Conservation (phyloP, 371 early-diverging fungal genomes). For the Racocetra persica region DNA sequence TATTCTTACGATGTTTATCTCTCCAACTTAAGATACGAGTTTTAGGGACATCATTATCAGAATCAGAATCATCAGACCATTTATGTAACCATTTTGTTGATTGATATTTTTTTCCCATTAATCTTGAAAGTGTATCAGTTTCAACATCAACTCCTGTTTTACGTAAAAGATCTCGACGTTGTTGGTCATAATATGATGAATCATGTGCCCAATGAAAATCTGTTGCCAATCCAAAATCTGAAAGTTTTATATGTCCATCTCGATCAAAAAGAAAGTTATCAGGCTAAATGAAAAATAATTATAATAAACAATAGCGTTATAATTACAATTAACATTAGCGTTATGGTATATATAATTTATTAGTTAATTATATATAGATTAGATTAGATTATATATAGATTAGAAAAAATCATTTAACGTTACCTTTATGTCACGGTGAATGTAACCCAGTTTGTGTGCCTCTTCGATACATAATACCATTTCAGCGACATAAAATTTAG, state of each 20-base stretch:
- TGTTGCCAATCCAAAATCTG: constrained; percentile 92
- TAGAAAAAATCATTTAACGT: neutral
- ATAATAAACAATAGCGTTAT: no score
- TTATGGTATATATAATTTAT: no score
- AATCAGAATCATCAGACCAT: constrained; percentile 49
- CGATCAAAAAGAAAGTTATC: constrained; percentile 71
- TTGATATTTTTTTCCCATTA: constrained; percentile 47
- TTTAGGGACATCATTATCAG: constrained; percentile 53
- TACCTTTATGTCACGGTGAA: constrained; percentile 70
- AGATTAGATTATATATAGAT: neutral
- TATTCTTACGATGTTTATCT: constrained; percentile 60
- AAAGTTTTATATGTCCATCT: constrained; percentile 79
- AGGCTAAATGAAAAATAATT: constrained; percentile 45
- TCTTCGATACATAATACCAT: constrained; percentile 74
- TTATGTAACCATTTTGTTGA: constrained; percentile 43
- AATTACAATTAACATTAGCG: no score
- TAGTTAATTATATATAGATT: neutral
- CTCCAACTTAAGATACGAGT: constrained; percentile 66
- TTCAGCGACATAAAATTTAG: constrained; percentile 78
- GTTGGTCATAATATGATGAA: constrained; percentile 61
- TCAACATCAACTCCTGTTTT: constrained; percentile 58
- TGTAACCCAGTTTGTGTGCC: constrained; percentile 68
- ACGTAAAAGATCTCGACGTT: constrained; percentile 55
- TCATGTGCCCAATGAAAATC: constrained; percentile 72
- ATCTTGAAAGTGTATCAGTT: constrained; percentile 54